Conservation (phyloP, 352 stramenopile species). For the Globisporangium middletonii region DNA sequence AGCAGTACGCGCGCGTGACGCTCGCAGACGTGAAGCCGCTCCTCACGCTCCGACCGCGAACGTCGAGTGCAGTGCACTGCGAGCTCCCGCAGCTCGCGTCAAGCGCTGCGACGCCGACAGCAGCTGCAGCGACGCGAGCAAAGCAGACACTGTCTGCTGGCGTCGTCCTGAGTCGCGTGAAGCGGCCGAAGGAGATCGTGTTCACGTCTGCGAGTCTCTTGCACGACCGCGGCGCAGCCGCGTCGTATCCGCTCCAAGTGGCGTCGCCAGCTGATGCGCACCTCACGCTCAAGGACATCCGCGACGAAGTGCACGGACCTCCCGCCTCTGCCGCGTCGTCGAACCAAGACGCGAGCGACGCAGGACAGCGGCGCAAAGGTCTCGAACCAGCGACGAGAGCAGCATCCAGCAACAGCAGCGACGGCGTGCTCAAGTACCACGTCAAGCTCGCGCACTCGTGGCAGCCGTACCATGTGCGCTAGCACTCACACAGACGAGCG, state of each 20-base stretch:
- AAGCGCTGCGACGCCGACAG: background rate
- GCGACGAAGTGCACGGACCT: slow-evolving; percentile 3
- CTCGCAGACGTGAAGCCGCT: slow-evolving; percentile 36
- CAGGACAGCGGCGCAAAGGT: slow-evolving; percentile 5
- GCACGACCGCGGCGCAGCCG: background rate
- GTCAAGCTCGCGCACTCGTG: slow-evolving; percentile 60
- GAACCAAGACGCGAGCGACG: slow-evolving; percentile 12
- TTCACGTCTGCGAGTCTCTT: slow-evolving; percentile 16
- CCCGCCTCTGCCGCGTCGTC: background rate
- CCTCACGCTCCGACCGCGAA: slow-evolving; percentile 19
- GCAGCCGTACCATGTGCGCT: slow-evolving; percentile 21
- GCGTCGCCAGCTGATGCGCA: slow-evolving; percentile 4
- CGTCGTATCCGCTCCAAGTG: slow-evolving; percentile 9
- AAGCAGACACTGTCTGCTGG: background rate
- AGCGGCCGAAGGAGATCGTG: slow-evolving; percentile 16
- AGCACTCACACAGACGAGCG: background rate
- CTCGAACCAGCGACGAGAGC: background rate
- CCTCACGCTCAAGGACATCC: slow-evolving; percentile 21
- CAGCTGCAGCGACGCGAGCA: background rate
- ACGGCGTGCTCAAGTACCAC: slow-evolving; percentile 43
- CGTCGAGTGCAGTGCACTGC: slow-evolving; percentile 30
- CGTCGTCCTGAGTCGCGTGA: slow-evolving; percentile 2
- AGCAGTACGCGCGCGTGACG: slow-evolving; percentile 49
- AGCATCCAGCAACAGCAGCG: background rate
- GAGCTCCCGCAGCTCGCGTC: slow-evolving; percentile 15